A percentile compares a stretch with the other conserved stretches of the same genome.
These are phyloP conservation scores for Vitis hybrid DNA, from an alignment of 177 flowering plant species.

Conservation along the genomic window DNA sequence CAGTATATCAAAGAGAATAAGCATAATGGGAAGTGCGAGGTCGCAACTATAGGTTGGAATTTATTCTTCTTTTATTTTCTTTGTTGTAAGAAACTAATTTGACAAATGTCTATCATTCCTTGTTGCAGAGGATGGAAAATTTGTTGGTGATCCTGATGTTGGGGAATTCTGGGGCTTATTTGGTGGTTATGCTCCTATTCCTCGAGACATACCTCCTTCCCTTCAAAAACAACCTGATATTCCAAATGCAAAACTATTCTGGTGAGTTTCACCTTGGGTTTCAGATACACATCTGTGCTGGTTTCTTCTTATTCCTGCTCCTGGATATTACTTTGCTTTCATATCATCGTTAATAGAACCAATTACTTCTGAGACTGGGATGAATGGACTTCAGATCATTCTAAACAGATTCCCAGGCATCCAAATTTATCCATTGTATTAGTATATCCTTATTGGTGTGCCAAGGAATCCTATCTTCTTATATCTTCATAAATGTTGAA, in stretches of 20 bases:
- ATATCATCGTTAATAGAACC: not conserved
- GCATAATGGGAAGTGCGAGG: conserved; percentile 61
- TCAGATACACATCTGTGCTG: not conserved
- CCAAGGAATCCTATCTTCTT: not conserved
- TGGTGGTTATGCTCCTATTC: conserved; percentile 89
- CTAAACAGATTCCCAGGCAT: not conserved
- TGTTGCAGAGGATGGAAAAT: conserved; percentile 76
- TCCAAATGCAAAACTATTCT: conserved; percentile 36
- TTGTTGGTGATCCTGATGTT: conserved; percentile 80
- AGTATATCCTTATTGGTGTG: not conserved
- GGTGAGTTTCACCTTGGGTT: conserved; percentile 31
- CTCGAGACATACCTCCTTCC: conserved; percentile 41
- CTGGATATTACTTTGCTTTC: not conserved
- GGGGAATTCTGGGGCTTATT: conserved; percentile 91
- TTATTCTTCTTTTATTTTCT: conserved; percentile 3
- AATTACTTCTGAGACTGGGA: not conserved
- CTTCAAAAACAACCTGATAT: conserved; percentile 21
- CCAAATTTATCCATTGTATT: not conserved
- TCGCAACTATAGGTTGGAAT: conserved; percentile 66
- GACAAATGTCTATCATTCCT: not conserved
- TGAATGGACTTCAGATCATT: not conserved
- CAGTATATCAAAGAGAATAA: conserved; percentile 64
- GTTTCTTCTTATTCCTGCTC: conserved; percentile 1
- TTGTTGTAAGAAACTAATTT: not conserved
- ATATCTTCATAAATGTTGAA: not conserved